Conservation (phyloP, 2,329 filamentous ascomycete species). For the Fulvia fulva region DNA sequence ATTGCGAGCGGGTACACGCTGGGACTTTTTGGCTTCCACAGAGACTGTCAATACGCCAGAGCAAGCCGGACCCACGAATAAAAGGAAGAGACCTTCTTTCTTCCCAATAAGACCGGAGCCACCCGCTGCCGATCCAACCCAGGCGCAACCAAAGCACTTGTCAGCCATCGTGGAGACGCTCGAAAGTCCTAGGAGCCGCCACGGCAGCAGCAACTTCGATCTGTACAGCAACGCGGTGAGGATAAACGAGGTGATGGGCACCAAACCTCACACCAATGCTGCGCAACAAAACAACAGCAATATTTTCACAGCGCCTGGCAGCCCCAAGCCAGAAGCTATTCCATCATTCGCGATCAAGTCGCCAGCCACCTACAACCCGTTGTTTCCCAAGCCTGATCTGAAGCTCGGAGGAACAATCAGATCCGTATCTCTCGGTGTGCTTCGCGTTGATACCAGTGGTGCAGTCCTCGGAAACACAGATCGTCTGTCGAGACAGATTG, state of each 20-base stretch:
- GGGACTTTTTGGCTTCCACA: constrained; percentile 40
- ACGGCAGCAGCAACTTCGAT: background rate
- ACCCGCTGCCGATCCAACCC: constrained; percentile 20
- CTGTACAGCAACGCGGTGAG: background rate
- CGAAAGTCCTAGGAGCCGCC: constrained; percentile 15
- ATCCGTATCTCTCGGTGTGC: constrained; percentile 28
- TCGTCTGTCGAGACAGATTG: constrained; percentile 1
- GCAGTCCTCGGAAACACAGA: constrained; percentile 14
- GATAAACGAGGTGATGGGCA: background rate
- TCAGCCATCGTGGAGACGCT: constrained; percentile 42
- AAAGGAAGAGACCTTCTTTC: constrained; percentile 23
- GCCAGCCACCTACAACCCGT: constrained; percentile 24
- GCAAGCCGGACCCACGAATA: constrained; percentile 2
- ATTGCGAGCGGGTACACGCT: constrained; percentile 35
- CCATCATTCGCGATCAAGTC: constrained; percentile 30
- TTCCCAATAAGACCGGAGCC: constrained; percentile 24
- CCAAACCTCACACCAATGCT: background rate
- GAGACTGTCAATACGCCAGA: constrained; percentile 32
- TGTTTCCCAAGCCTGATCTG: constrained; percentile 18
- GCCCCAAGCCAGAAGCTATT: constrained; percentile 23
- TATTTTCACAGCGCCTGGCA: constrained; percentile 15
- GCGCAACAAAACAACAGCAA: background rate
- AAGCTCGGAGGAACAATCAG: constrained; percentile 14
- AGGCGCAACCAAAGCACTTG: constrained; percentile 27
- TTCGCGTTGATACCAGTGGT: constrained; percentile 15